Percentiles rank a stretch among this genome's conserved stretches.
Evolutionary conservation across 345 rosid species (phyloP).

Genomic region (Brassica cretica): DNA sequence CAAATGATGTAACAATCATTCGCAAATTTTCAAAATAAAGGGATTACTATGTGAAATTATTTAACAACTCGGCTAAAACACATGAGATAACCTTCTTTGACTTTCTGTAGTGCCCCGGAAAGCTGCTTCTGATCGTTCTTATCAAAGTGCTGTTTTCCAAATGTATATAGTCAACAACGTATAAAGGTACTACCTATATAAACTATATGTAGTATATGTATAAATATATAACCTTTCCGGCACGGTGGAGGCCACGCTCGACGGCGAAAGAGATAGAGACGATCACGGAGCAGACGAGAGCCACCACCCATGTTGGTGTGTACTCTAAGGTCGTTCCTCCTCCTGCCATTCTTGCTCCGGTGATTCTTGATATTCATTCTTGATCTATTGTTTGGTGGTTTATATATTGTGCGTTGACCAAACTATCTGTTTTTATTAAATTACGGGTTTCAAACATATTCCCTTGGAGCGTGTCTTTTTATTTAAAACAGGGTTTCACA

Average conservation of each 20-base stretch:
- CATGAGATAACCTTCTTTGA: slow-evolving; percentile 73
- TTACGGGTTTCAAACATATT: slow-evolving; percentile 1
- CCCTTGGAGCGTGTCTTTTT: slow-evolving; percentile 19
- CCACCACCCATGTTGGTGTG: slow-evolving; percentile 88
- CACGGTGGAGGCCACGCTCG: slow-evolving; percentile 65
- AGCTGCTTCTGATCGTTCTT: slow-evolving; percentile 67
- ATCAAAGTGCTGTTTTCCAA: slow-evolving; percentile 26
- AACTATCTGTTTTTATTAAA: slow-evolving; percentile 1
- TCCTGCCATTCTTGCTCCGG: slow-evolving; percentile 45
- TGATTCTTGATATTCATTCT: slow-evolving; percentile 11
- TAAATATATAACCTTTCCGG: slow-evolving; percentile 61
- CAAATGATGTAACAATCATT: slow-evolving; percentile 3
- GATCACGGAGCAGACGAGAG: slow-evolving; percentile 74
- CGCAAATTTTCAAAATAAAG: not conserved
- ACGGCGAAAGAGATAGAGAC: slow-evolving; percentile 66
- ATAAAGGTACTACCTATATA: not conserved
- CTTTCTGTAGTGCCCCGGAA: slow-evolving; percentile 68
- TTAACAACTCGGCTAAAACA: not conserved
- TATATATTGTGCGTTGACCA: slow-evolving; percentile 24
- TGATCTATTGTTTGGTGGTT: not conserved
- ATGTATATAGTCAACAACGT: not conserved
- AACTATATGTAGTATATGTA: not conserved
- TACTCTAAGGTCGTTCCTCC: slow-evolving; percentile 64
- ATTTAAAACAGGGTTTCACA: not conserved
- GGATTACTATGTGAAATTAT: not conserved